Conservation (phyloP, 805 yeast species). For the Saccharomycopsis amapae region DNA sequence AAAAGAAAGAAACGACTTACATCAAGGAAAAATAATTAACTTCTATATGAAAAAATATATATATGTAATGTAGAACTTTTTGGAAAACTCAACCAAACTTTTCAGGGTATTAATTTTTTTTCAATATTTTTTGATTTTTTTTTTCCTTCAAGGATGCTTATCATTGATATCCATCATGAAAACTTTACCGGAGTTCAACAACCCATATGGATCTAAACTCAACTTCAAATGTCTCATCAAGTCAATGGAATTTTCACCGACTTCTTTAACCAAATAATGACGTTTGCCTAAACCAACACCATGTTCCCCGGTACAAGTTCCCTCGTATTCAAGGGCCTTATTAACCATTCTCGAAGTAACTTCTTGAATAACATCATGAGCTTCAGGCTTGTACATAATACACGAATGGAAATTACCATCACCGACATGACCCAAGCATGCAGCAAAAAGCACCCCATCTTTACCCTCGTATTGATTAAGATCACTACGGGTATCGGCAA, state of each 20-base stretch:
- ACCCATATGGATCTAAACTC: conserved; percentile 65
- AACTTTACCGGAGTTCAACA: conserved; percentile 74
- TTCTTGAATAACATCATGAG: conserved; percentile 38
- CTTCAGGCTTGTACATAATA: conserved; percentile 49
- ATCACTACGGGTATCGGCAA: conserved; percentile 54
- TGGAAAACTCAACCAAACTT: too few relatives aligned
- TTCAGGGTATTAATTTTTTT: too few relatives aligned
- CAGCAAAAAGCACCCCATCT: conserved; percentile 42
- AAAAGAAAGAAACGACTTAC: too few relatives aligned
- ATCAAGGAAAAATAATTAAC: too few relatives aligned
- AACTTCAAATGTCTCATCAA: conserved; percentile 68
- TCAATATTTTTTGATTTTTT: too few relatives aligned
- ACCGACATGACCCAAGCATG: conserved; percentile 75
- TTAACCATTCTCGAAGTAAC: conserved; percentile 56
- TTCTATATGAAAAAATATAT: background rate
- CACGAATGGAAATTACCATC: conserved; percentile 78
- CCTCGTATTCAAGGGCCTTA: conserved; percentile 62
- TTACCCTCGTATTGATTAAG: conserved; percentile 15
- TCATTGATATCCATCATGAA: conserved; percentile 55
- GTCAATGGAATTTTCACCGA: conserved; percentile 61
- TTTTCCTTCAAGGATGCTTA: conserved; percentile 3
- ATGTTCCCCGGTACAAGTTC: conserved; percentile 84
- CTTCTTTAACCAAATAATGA: conserved; percentile 49
- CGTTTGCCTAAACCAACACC: conserved; percentile 81
- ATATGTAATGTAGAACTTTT: background rate